A percentile compares a stretch with the other conserved stretches of the same genome.
Conservation (phyloP, 2,329 filamentous ascomycete genomes). For the Fusarium palustre region DNA sequence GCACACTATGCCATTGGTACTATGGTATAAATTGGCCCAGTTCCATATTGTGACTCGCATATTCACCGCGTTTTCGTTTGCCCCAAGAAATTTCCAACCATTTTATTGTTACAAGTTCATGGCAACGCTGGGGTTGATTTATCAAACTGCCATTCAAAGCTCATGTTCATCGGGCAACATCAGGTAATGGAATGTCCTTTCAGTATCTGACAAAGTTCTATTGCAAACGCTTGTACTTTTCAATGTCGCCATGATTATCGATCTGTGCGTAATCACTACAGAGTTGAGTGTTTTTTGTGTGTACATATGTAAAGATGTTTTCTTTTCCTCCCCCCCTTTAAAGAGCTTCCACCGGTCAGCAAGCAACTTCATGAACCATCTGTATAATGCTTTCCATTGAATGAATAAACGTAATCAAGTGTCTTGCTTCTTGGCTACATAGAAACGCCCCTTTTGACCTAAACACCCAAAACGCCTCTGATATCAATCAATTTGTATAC, state of each 20-base stretch:
- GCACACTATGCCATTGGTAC: neutral
- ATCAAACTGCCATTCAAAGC: neutral
- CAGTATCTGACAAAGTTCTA: neutral
- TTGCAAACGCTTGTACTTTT: neutral
- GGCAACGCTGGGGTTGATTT: neutral
- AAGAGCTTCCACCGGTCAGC: neutral
- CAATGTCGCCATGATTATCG: neutral
- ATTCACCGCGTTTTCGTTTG: neutral
- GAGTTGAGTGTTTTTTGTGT: neutral
- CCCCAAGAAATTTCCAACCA: neutral
- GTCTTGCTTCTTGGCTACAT: conserved; percentile 21
- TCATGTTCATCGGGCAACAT: neutral
- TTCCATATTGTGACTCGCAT: neutral
- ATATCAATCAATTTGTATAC: conserved; percentile 13
- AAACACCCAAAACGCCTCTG: conserved; percentile 22
- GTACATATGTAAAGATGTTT: neutral
- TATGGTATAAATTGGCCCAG: neutral
- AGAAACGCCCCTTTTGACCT: conserved; percentile 23
- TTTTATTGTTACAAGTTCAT: neutral
- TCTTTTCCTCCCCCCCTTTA: neutral
- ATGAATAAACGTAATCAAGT: conserved; percentile 6
- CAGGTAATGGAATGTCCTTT: neutral
- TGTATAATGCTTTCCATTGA: conserved; percentile 5
- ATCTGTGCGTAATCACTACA: neutral
- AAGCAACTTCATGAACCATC: conserved; percentile 1